Evolutionary conservation across 768 basidiomycete species (phyloP).

Genomic region (Roridomyces roridus): DNA sequence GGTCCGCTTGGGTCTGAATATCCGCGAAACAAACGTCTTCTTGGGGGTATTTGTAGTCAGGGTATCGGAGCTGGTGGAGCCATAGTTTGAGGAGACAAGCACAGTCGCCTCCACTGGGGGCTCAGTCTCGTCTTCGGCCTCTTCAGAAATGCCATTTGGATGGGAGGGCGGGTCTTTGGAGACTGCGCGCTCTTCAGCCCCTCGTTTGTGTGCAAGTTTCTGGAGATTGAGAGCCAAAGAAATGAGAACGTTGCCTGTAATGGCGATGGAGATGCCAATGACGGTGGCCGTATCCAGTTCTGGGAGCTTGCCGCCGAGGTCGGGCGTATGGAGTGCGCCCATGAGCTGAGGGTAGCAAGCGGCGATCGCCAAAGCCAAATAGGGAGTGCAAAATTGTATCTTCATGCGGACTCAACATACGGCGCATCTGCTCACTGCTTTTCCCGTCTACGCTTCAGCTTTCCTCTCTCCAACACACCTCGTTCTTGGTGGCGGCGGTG

Average conservation of each 20-base stretch:
- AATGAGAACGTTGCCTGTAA: conserved; percentile 87
- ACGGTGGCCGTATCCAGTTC: conserved; percentile 19
- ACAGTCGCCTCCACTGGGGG: not conserved
- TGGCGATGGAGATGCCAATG: conserved; percentile 84
- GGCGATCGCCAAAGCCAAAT: not conserved
- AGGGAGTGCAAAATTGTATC: too few relatives aligned
- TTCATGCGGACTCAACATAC: conserved; percentile 90
- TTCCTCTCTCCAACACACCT: conserved; percentile 78
- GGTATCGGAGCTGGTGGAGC: conserved; percentile 15
- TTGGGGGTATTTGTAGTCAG: conserved; percentile 30
- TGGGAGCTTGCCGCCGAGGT: conserved; percentile 20
- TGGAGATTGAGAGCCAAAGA: conserved; percentile 91
- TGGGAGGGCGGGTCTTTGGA: conserved; percentile 7
- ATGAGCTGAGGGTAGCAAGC: conserved; percentile 20
- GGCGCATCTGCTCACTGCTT: conserved; percentile 75
- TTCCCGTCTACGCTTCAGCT: conserved; percentile 88
- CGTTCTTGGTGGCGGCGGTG: conserved; percentile 90
- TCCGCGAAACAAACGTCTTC: conserved; percentile 39
- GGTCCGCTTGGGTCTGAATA: conserved; percentile 37
- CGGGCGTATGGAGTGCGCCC: not conserved
- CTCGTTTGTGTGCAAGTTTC: conserved; percentile 85
- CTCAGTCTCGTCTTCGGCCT: conserved; percentile 5
- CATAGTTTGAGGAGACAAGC: conserved; percentile 10
- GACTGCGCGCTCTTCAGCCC: conserved; percentile 35
- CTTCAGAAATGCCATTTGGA: conserved; percentile 10